Evolutionary conservation across 2,329 filamentous ascomycete species (phyloP).

Genomic region (Sclerotinia nivalis): DNA sequence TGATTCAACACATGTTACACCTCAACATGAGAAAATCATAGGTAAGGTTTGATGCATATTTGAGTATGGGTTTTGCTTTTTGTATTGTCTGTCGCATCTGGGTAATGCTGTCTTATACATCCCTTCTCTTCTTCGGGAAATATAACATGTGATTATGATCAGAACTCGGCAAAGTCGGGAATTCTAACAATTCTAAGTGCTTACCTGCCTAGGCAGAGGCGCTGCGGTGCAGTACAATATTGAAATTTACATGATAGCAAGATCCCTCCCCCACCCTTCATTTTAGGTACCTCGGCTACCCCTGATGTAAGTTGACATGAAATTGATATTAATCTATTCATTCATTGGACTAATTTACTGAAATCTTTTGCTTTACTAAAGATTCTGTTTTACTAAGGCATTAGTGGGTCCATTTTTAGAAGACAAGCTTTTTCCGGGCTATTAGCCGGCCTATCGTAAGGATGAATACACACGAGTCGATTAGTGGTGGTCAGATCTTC

Average conservation of each 20-base stretch:
- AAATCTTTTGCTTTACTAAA: background rate
- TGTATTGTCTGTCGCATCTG: background rate
- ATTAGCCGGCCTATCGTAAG: background rate
- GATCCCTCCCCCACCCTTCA: slow-evolving; percentile 1
- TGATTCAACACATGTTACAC: slow-evolving; percentile 8
- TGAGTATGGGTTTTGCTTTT: background rate
- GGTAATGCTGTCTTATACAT: background rate
- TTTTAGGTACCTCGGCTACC: background rate
- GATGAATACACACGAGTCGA: slow-evolving; percentile 1
- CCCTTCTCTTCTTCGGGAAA: background rate
- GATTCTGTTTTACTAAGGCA: background rate
- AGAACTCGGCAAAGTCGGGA: background rate
- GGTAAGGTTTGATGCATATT: background rate
- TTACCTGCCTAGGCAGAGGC: background rate
- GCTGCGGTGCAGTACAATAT: background rate
- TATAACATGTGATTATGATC: background rate
- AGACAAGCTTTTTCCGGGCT: background rate
- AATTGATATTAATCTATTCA: slow-evolving; percentile 1
- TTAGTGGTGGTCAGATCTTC: background rate
- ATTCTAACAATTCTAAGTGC: background rate
- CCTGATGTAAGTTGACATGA: background rate
- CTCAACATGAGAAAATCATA: background rate
- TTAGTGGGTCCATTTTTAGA: background rate
- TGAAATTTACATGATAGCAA: background rate
- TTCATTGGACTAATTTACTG: slow-evolving; percentile 2